phyloP scores from a whole-genome alignment of 441 rosid genomes.

The Arabidopsis lyrata region DNA sequence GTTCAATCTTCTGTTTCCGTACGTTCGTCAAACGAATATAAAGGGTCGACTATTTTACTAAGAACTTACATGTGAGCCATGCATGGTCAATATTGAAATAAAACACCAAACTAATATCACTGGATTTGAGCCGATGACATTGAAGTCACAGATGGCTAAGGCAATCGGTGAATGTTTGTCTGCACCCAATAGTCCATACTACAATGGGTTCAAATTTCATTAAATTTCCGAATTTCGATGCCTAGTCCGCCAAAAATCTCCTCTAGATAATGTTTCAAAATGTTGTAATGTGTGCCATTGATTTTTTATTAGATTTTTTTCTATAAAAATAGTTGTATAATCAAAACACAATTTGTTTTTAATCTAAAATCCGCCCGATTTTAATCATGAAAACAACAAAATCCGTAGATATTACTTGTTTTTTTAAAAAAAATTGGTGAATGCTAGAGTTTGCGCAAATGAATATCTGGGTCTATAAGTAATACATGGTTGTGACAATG shows the following conservation, averaged over 20 bases:
- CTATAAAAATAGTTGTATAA: neutral
- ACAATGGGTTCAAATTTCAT: conserved; percentile 28
- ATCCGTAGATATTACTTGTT: neutral
- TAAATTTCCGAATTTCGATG: neutral
- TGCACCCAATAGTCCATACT: conserved; percentile 33
- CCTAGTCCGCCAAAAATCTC: conserved; percentile 19
- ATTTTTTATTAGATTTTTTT: neutral
- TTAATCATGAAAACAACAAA: neutral
- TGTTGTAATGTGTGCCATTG: conserved; percentile 40
- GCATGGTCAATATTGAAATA: conserved; percentile 19
- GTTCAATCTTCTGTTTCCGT: conserved; percentile 1
- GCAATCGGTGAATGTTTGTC: conserved; percentile 21
- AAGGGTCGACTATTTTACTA: neutral
- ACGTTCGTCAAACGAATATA: conserved; percentile 4
- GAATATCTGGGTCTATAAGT: neutral
- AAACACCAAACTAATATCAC: neutral
- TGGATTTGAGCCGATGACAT: neutral
- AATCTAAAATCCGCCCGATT: neutral
- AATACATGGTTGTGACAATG: neutral
- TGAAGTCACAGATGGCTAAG: conserved; percentile 24
- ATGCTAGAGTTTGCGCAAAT: neutral
- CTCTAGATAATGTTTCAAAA: conserved; percentile 4
- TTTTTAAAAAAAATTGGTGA: neutral
- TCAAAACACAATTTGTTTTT: neutral
- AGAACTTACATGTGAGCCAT: neutral